Base-by-base conservation (phyloP, 108 stramenopile species). In the Cyclostephanos tholiformis region DNA sequence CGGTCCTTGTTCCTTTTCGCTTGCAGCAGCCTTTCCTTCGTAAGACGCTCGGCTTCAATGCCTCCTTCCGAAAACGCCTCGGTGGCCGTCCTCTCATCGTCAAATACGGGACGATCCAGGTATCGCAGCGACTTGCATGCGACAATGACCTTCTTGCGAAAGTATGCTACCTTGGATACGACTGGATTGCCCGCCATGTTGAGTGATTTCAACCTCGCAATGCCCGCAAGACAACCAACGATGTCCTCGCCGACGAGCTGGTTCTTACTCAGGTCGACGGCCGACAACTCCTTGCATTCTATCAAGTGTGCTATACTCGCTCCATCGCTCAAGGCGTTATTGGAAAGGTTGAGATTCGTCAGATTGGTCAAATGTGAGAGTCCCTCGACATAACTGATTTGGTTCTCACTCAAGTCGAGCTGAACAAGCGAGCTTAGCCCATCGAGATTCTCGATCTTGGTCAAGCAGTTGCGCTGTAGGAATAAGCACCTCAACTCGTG, bases 41-140 rank as follows among this genome's bases (percentile, higher is more conserved):
- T 50, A 20, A 71, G 36, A 25, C 25, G 52, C 62, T 88, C 87
- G 14, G 86, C 90, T 59, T 88, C 90, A 2, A 39, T 35, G 14
- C 93, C 93, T 22, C 89, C 93, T 27, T 17, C 23, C 6, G 70
- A 55, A 89, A 88, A 94, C 32, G 90, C 93, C 44, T 69, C 79
- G 23, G 85, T 82, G 39, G 67, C 68, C 7, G 70, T 80, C 49
- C 89, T 82, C 69, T 94, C 93, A 16, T 30, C 53, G 9, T 91
- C 88, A 55, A 90, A 89, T 13, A 93, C 68, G 10, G 93, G 93
- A 0, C 91, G 86, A 84, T 94, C 93, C 26, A 94, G 74, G 65
- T 91, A 93, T 13, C 76, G 48, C 27, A 94, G 66, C 19, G 57
- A 59, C 17, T 91, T 92, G 38, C 83, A 67, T 11, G 65, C 65